Evolutionary conservation across 345 rosid genomes (phyloP).

Genomic region (Eutrema japonicum): DNA sequence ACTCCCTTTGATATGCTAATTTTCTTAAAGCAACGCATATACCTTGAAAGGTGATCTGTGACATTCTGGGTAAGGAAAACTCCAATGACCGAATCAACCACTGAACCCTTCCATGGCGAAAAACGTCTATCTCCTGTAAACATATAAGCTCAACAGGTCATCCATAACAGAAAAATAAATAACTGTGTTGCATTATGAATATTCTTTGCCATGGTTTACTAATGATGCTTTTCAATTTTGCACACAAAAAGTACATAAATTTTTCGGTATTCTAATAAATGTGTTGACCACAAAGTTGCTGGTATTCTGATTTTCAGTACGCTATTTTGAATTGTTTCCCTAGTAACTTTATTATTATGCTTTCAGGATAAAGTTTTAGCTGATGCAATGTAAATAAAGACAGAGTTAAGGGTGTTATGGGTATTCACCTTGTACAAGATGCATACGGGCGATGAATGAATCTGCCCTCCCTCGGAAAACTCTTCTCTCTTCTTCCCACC

Average conservation of each 20-base stretch:
- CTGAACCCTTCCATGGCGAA: constrained; percentile 99
- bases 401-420: constrained; percentile 10
- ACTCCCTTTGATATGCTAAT: constrained; percentile 15
- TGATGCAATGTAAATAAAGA: constrained; percentile 14
- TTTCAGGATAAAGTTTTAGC: constrained; percentile 15
- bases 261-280: neutral
- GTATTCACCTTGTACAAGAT: constrained; percentile 85
- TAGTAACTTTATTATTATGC: neutral
- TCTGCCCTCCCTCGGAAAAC: constrained; percentile 77
- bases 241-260: constrained; percentile 1
- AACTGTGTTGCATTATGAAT: constrained; percentile 4
- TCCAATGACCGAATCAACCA: constrained; percentile 95
- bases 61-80: constrained; percentile 97
- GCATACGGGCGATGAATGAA: constrained; percentile 94
- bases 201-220: constrained; percentile 13
- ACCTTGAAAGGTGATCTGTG: constrained; percentile 98
- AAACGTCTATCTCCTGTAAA: constrained; percentile 90
- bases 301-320: constrained; percentile 12
- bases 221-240: neutral
- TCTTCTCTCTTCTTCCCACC: constrained; percentile 92
- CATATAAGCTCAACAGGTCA: constrained; percentile 20
- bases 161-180: neutral
- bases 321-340: constrained; percentile 15
- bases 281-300: constrained; percentile 25
- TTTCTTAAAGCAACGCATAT: constrained; percentile 30